These are phyloP conservation scores for Phytopythium oedochilum DNA, from an alignment of 352 stramenopile species.

Conservation along the genomic window DNA sequence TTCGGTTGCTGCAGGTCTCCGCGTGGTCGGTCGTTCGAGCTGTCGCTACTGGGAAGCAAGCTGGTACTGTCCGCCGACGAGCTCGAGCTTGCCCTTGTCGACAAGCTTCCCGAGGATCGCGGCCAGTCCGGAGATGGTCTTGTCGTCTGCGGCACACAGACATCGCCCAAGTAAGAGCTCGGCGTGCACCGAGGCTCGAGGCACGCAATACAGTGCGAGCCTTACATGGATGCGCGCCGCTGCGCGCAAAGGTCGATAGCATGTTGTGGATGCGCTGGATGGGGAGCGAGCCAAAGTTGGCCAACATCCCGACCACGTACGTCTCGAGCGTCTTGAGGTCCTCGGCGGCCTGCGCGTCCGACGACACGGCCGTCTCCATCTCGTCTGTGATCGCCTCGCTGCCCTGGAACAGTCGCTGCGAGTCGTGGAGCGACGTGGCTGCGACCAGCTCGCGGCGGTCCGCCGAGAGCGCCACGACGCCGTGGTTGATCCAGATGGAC, in stretches of 20 bases:
- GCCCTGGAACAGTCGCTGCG: constrained; percentile 16
- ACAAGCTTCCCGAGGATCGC: constrained; percentile 70
- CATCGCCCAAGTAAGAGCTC: not conserved
- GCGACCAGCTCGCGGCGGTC: constrained; percentile 42
- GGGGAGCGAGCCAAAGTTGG: constrained; percentile 90
- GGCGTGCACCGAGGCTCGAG: not conserved
- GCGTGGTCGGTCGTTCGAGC: not conserved
- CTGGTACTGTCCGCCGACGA: constrained; percentile 67
- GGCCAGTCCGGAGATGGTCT: constrained; percentile 75
- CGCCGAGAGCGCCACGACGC: constrained; percentile 40
- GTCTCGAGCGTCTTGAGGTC: constrained; percentile 91
- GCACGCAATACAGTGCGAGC: constrained; percentile 2
- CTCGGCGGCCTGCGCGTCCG: constrained; percentile 88
- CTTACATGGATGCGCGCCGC: constrained; percentile 69
- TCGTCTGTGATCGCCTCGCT: constrained; percentile 40
- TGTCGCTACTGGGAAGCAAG: constrained; percentile 30
- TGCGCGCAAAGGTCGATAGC: constrained; percentile 85
- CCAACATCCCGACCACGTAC: constrained; percentile 95
- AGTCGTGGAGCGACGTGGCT: constrained; percentile 40
- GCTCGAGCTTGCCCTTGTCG: constrained; percentile 59
- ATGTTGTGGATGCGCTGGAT: constrained; percentile 95
- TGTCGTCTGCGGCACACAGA: constrained; percentile 48
- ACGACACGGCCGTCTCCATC: constrained; percentile 83
- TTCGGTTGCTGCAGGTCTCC: too few relatives aligned
- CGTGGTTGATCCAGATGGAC: constrained; percentile 69